Percentiles rank a stretch among this genome's conserved stretches.
phyloP scores from a whole-genome alignment of 176 grass and related monocot genomes.

The Poa pratensis region DNA sequence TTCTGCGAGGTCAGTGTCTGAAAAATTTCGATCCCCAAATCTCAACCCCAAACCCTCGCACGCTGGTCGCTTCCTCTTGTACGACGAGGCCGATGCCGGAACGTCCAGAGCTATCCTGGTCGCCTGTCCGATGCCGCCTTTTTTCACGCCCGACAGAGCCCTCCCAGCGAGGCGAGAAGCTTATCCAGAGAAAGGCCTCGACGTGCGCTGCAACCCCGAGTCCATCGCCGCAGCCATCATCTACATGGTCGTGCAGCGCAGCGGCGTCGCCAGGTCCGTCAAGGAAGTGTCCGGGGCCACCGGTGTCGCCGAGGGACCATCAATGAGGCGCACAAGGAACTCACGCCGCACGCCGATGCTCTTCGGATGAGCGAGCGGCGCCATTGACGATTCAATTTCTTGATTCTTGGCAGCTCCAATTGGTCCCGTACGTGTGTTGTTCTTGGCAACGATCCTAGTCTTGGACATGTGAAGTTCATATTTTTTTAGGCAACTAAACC shows the following conservation, averaged over 20 bases:
- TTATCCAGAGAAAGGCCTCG: constrained; percentile 41
- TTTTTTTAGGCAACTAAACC: neutral
- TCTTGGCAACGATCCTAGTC: constrained; percentile 14
- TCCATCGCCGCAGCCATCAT: constrained; percentile 55
- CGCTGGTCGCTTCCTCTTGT: no score
- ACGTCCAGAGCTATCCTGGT: no score
- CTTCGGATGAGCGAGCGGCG: constrained; percentile 22
- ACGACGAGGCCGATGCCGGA: no score
- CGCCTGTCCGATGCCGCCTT: no score
- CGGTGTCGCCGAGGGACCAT: constrained; percentile 56
- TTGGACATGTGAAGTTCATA: constrained; percentile 8
- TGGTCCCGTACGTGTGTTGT: neutral
- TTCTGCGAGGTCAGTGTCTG: no score
- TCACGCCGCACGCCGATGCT: constrained; percentile 39
- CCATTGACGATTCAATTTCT: neutral
- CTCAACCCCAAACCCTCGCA: no score
- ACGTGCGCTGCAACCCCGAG: constrained; percentile 57
- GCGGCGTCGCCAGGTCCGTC: constrained; percentile 28
- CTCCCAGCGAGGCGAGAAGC: no score
- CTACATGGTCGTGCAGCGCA: constrained; percentile 53
- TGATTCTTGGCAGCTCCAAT: constrained; percentile 5
- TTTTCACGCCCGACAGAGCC: no score
- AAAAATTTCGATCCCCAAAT: no score
- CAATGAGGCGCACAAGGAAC: constrained; percentile 54
- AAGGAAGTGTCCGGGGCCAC: constrained; percentile 49